These are phyloP conservation scores for Cylindrodendrum hubeiense DNA, from an alignment of 2,329 filamentous ascomycete genomes.

Conservation along the genomic window DNA sequence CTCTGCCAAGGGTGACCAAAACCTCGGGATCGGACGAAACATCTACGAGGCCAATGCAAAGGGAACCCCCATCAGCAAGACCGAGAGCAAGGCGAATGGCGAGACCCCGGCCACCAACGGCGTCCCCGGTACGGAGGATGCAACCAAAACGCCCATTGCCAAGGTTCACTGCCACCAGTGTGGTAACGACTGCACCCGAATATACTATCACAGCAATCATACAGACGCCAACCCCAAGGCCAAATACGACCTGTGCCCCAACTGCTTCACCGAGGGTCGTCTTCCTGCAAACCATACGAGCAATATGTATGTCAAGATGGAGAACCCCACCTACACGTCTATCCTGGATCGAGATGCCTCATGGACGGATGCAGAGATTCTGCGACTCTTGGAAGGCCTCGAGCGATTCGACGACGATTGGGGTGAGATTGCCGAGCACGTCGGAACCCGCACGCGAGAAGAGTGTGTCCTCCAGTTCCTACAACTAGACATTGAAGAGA, in stretches of 20 bases:
- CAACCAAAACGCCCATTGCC: slow-evolving; percentile 74
- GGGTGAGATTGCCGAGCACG: slow-evolving; percentile 92
- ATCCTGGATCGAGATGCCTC: slow-evolving; percentile 86
- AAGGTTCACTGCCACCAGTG: slow-evolving; percentile 90
- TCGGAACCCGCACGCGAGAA: slow-evolving; percentile 90
- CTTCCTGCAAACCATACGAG: slow-evolving; percentile 84
- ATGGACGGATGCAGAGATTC: slow-evolving; percentile 90
- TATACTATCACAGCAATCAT: slow-evolving; percentile 71
- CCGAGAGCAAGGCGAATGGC: slow-evolving; percentile 80
- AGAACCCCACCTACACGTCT: slow-evolving; percentile 85
- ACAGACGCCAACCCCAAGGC: slow-evolving; percentile 71
- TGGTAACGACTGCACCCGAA: slow-evolving; percentile 84
- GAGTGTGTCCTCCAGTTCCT: slow-evolving; percentile 98
- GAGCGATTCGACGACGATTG: slow-evolving; percentile 97
- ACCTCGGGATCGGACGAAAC: slow-evolving; percentile 93
- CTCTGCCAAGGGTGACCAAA: slow-evolving; percentile 82
- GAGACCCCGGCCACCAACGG: slow-evolving; percentile 79
- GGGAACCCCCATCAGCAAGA: slow-evolving; percentile 76
- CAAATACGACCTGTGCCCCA: slow-evolving; percentile 91
- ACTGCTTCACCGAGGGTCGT: slow-evolving; percentile 87
- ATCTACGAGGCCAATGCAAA: slow-evolving; percentile 95
- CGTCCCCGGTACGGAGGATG: slow-evolving; percentile 67
- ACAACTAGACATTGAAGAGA: slow-evolving; percentile 96
- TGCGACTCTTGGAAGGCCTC: slow-evolving; percentile 90
- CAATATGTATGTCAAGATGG: slow-evolving; percentile 87